Conservation (phyloP, 176 grass and related monocot species). For the Oryza coarctata region DNA sequence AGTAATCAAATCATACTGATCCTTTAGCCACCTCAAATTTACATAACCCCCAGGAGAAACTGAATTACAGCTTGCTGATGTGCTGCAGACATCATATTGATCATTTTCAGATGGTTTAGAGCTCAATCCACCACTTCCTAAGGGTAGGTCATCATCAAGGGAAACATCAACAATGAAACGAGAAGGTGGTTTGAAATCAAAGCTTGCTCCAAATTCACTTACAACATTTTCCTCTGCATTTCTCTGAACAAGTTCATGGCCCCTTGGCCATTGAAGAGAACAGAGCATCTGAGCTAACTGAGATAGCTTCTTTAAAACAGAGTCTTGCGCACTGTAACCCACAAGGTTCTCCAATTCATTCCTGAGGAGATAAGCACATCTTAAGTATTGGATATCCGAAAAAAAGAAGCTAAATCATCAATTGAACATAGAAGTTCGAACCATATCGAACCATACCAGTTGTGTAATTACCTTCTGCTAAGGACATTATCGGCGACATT, state of each 20-base stretch:
- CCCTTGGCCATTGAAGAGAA: constrained; percentile 47
- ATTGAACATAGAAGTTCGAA: not conserved
- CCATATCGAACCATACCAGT: not conserved
- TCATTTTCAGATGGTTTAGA: constrained; percentile 30
- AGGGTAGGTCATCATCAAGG: constrained; percentile 40
- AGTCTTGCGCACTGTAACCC: constrained; percentile 60
- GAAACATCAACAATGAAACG: constrained; percentile 77
- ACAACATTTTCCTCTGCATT: constrained; percentile 31
- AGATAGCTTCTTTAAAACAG: constrained; percentile 55
- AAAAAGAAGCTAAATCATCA: not conserved
- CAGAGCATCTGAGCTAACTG: constrained; percentile 58
- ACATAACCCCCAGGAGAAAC: constrained; percentile 43
- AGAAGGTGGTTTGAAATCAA: constrained; percentile 74
- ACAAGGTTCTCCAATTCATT: constrained; percentile 70
- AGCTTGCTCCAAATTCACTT: constrained; percentile 80
- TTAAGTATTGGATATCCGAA: constrained; percentile 9
- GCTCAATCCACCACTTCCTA: constrained; percentile 34
- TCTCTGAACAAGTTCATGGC: constrained; percentile 33
- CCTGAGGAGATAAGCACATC: constrained; percentile 42
- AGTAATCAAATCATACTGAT: constrained; percentile 71
- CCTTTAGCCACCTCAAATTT: constrained; percentile 89
- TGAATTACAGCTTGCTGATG: constrained; percentile 39
- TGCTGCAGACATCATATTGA: constrained; percentile 38
- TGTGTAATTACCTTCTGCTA: constrained; percentile 45
- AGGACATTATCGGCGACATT: constrained; percentile 21